A percentile compares a stretch with the other conserved stretches of the same genome.
Evolutionary conservation across 768 basidiomycete genomes (phyloP).

Genomic region (Heimioporus sp.): DNA sequence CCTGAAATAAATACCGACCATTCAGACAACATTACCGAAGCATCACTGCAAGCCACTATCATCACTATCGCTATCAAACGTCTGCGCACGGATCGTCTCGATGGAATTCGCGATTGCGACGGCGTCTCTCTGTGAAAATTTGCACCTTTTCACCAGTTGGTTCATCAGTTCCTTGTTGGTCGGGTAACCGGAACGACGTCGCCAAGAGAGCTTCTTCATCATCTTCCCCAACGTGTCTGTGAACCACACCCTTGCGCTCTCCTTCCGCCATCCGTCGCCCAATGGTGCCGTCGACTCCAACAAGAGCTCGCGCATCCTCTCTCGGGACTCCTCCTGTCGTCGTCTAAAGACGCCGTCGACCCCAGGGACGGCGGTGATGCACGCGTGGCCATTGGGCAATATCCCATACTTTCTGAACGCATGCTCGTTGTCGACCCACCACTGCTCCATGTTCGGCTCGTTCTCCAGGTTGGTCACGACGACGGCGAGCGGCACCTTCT

Average conservation of each 20-base stretch:
- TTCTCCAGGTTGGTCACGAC: constrained; percentile 40
- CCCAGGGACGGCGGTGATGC: constrained; percentile 37
- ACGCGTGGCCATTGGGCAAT: constrained; percentile 34
- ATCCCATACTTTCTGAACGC: constrained; percentile 32
- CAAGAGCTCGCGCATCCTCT: constrained; percentile 19
- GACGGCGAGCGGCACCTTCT: constrained; percentile 36
- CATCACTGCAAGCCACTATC: neutral
- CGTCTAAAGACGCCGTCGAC: constrained; percentile 16
- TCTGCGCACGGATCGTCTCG: constrained; percentile 1
- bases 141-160: constrained; percentile 15
- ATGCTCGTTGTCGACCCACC: constrained; percentile 38
- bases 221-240: constrained; percentile 17
- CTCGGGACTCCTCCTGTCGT: constrained; percentile 32
- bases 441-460: constrained; percentile 32
- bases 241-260: constrained; percentile 13
- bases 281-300: constrained; percentile 2
- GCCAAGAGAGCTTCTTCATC: constrained; percentile 14
- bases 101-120: constrained; percentile 17
- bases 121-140: constrained; percentile 18
- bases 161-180: constrained; percentile 6
- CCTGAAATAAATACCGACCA: too few relatives aligned
- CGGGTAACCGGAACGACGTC: constrained; percentile 2
- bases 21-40: too few relatives aligned
- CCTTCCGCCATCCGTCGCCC: constrained; percentile 16
- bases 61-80: neutral